phyloP scores from a whole-genome alignment of 768 basidiomycete genomes.

The Suillus decipiens region DNA sequence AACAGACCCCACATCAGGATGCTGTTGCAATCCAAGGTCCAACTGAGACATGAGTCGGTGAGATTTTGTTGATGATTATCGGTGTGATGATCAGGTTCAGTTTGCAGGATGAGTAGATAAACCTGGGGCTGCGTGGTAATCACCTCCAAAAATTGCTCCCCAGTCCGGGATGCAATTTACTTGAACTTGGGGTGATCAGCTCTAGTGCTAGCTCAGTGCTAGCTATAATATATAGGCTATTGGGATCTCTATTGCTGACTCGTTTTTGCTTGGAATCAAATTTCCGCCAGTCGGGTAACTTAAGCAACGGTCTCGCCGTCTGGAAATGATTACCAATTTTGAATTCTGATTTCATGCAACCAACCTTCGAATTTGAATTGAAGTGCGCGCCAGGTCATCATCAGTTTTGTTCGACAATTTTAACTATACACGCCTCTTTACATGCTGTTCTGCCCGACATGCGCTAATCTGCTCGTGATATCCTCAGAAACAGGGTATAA shows the following conservation, averaged over 20 bases:
- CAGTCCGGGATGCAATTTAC: neutral
- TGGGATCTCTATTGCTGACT: too few relatives aligned
- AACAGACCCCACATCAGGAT: slow-evolving; percentile 33
- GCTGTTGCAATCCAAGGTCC: slow-evolving; percentile 12
- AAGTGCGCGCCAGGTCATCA: too few relatives aligned
- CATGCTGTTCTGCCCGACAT: slow-evolving; percentile 96
- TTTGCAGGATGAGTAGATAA: too few relatives aligned
- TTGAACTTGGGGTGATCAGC: neutral
- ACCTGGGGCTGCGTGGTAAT: neutral
- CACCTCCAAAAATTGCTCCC: too few relatives aligned
- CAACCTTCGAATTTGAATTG: neutral
- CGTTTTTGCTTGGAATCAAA: neutral
- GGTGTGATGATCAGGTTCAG: neutral
- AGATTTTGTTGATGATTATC: neutral
- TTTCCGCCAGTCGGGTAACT: neutral
- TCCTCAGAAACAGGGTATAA: slow-evolving; percentile 79
- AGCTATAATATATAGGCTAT: neutral
- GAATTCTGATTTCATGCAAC: neutral
- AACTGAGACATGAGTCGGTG: neutral
- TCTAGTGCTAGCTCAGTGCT: neutral
- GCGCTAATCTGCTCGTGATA: slow-evolving; percentile 83
- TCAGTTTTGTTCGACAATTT: neutral
- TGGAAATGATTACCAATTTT: neutral
- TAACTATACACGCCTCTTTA: neutral
- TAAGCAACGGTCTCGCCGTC: neutral